Evolutionary conservation across 208 protist species (phyloP).

Genomic region (Endotrypanum monterogeii): DNA sequence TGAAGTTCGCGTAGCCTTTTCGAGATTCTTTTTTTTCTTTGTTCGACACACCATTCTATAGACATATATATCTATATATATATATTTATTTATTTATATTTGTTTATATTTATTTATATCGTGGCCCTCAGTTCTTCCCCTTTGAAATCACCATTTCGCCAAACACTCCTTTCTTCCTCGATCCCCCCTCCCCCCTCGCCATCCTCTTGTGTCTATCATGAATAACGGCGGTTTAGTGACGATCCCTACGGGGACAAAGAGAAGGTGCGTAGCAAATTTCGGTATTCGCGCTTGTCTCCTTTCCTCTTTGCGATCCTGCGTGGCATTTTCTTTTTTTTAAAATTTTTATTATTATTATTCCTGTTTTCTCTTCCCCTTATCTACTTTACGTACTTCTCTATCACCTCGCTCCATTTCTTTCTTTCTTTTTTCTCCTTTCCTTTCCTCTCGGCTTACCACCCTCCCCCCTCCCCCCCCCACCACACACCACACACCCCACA

Average conservation of each 20-base stretch:
- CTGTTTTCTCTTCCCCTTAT: background rate
- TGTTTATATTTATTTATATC: background rate
- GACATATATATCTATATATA: no score
- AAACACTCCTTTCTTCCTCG: conserved; percentile 7
- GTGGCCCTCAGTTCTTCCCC: no score
- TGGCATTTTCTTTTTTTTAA: background rate
- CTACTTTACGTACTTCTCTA: background rate
- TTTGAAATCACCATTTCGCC: background rate
- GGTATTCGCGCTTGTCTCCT: background rate
- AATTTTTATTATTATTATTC: no score
- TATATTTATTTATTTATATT: background rate
- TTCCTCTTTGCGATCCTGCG: background rate
- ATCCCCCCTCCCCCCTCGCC: background rate
- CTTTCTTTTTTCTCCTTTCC: background rate
- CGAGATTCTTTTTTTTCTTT: background rate
- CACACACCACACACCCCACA: no score
- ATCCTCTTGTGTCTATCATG: background rate
- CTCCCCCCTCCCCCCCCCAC: background rate
- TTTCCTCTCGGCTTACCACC: background rate
- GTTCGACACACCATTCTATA: background rate
- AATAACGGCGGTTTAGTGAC: background rate
- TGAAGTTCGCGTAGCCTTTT: background rate
- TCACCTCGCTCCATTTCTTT: background rate
- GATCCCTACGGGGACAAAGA: background rate
- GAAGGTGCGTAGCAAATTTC: background rate